A percentile compares a stretch with the other conserved stretches of the same genome.
These are phyloP conservation scores for Bipolaris bicolor DNA, from an alignment of 2,329 filamentous ascomycete genomes.

Conservation along the genomic window DNA sequence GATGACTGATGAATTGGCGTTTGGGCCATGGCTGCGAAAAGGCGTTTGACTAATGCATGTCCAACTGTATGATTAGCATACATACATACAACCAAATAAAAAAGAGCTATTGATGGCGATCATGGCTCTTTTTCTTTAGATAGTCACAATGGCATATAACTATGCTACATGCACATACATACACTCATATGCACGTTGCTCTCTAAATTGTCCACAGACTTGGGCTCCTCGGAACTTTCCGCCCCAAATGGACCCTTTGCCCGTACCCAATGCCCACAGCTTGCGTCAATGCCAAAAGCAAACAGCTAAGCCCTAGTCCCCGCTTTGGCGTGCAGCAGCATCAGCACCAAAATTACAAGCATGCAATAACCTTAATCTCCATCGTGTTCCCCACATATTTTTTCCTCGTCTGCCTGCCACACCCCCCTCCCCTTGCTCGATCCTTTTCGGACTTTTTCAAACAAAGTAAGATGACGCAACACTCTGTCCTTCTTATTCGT, in stretches of 20 bases:
- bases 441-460: not conserved
- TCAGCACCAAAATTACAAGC: too few relatives aligned
- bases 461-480: not conserved
- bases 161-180: not conserved
- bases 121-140: not conserved
- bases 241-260: not conserved
- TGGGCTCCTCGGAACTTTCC: not conserved
- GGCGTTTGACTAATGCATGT: not conserved
- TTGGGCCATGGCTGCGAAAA: not conserved
- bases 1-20: constrained; percentile 11
- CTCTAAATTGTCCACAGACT: too few relatives aligned
- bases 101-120: not conserved
- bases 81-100: not conserved
- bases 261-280: not conserved
- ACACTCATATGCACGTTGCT: not conserved
- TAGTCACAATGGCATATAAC: constrained; percentile 1
- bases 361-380: not conserved
- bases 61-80: not conserved
- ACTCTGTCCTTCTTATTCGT: not conserved
- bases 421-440: not conserved
- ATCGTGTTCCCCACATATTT: not conserved
- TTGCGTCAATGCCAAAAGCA: not conserved
- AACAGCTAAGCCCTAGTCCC: not conserved
- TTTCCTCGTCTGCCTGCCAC: too few relatives aligned
- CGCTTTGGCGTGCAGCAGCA: not conserved